phyloP scores from a whole-genome alignment of 768 basidiomycete genomes.

The Auriscalpium microsporum region DNA sequence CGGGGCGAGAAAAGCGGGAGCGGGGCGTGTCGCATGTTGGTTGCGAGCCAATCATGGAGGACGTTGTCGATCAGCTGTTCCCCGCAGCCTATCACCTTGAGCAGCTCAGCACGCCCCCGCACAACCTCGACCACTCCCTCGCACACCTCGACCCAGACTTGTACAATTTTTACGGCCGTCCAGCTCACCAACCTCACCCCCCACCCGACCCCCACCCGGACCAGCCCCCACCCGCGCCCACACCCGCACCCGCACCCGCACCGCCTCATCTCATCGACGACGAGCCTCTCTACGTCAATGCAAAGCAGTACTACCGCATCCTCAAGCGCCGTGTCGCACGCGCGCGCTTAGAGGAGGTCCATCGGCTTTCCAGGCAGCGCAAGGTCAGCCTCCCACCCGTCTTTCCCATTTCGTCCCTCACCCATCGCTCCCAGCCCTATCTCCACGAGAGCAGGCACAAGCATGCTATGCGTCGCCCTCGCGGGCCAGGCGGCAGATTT shows the following conservation, averaged over 20 bases:
- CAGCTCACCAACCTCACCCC: conserved; percentile 16
- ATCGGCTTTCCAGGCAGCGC: conserved; percentile 83
- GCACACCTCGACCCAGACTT: not conserved
- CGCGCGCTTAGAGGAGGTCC: conserved; percentile 88
- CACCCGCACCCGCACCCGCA: conserved; percentile 19
- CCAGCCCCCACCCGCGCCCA: conserved; percentile 16
- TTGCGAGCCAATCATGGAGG: conserved; percentile 23
- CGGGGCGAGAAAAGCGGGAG: conserved; percentile 6
- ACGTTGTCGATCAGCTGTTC: conserved; percentile 57
- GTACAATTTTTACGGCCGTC: conserved; percentile 14
- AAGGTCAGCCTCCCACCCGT: conserved; percentile 49
- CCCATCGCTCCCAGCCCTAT: conserved; percentile 60
- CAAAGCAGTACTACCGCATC: conserved; percentile 98
- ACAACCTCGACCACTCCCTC: conserved; percentile 8
- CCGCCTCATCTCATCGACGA: conserved; percentile 57
- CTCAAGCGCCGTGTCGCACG: conserved; percentile 89
- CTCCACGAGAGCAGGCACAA: conserved; percentile 97
- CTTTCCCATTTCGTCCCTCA: conserved; percentile 7
- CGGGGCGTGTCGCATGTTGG: not conserved
- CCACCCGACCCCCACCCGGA: conserved; percentile 7
- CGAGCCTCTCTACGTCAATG: conserved; percentile 98
- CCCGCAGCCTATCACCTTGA: conserved; percentile 44
- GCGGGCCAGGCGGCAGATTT: conserved; percentile 96
- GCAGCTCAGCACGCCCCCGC: conserved; percentile 18
- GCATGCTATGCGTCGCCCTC: conserved; percentile 94